Evolutionary conservation across 371 early-diverging fungal genomes (phyloP).

Genomic region (Mortierella sp.): DNA sequence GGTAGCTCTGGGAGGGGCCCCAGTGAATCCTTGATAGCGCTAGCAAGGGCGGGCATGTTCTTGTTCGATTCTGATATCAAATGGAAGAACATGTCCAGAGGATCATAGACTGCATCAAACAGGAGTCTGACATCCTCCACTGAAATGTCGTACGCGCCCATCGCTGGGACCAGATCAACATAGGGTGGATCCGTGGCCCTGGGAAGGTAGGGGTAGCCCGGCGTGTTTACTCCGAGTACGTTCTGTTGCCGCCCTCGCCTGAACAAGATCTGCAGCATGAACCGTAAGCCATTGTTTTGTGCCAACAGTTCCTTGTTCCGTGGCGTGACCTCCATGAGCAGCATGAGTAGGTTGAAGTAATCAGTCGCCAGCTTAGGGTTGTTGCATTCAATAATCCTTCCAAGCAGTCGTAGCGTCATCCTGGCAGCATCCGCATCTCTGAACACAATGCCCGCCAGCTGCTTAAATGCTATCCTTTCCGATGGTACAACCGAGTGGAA

Average conservation of each 20-base stretch:
- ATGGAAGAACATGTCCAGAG: slow-evolving; percentile 49
- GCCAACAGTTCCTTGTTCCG: slow-evolving; percentile 56
- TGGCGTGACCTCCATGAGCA: slow-evolving; percentile 59
- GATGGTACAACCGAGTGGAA: slow-evolving; percentile 45
- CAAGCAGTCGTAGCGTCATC: slow-evolving; percentile 55
- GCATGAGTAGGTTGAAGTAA: slow-evolving; percentile 56
- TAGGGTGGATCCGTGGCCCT: slow-evolving; percentile 45
- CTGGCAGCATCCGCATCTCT: slow-evolving; percentile 57
- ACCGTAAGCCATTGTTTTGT: slow-evolving; percentile 46
- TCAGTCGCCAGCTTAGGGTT: slow-evolving; percentile 54
- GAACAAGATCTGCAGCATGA: slow-evolving; percentile 54
- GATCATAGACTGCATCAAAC: slow-evolving; percentile 58
- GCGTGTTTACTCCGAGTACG: slow-evolving; percentile 20
- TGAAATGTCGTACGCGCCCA: slow-evolving; percentile 57
- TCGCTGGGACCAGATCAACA: slow-evolving; percentile 55
- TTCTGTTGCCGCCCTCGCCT: slow-evolving; percentile 46
- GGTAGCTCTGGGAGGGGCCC: slow-evolving; percentile 37
- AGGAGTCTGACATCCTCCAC: slow-evolving; percentile 52
- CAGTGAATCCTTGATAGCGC: slow-evolving; percentile 25
- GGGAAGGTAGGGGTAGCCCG: slow-evolving; percentile 35
- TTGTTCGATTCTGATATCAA: slow-evolving; percentile 22
- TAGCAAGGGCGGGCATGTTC: slow-evolving; percentile 6
- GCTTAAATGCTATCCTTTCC: slow-evolving; percentile 48
- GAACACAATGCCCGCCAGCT: slow-evolving; percentile 55
- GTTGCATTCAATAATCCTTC: slow-evolving; percentile 47